Evolutionary conservation across 768 basidiomycete genomes (phyloP).

Genomic region (Serpula lacrymans): DNA sequence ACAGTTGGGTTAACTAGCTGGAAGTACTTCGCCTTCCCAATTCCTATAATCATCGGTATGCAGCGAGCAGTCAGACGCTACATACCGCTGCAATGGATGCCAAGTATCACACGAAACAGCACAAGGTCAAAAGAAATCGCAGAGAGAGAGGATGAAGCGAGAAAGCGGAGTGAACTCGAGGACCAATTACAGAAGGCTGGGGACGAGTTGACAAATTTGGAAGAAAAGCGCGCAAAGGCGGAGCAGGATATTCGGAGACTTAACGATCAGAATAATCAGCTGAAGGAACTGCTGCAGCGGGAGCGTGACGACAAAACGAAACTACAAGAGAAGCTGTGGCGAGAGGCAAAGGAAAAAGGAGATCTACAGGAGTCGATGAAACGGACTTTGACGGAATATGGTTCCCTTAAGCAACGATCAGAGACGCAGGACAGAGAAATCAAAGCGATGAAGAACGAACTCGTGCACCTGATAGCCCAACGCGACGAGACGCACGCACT

Average conservation of each 20-base stretch:
- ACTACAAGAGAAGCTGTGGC: conserved; percentile 15
- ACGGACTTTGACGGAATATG: conserved; percentile 12
- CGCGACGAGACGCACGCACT: conserved; percentile 26
- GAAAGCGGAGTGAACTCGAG: conserved; percentile 8
- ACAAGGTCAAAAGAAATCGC: too few species aligned
- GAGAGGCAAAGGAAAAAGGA: conserved; percentile 19
- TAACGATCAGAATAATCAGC: conserved; percentile 14
- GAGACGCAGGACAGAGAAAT: conserved; percentile 20
- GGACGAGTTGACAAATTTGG: conserved; percentile 6
- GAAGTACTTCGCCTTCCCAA: conserved; percentile 22
- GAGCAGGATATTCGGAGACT: conserved; percentile 16
- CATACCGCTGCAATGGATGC: conserved; percentile 1
- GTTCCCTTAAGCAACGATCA: conserved; percentile 17
- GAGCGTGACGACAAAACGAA: conserved; percentile 13
- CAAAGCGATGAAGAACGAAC: conserved; percentile 23
- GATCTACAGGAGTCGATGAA: conserved; percentile 10
- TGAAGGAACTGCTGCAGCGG: conserved; percentile 16
- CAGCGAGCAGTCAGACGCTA: too few species aligned
- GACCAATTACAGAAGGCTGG: conserved; percentile 9
- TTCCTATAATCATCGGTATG: conserved; percentile 26
- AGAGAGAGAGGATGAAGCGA: conserved; percentile 20
- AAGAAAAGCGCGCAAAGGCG: conserved; percentile 4
- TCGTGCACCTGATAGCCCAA: conserved; percentile 19
- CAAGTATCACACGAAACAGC: not conserved
- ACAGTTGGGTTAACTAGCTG: conserved; percentile 23